Evolutionary conservation across 371 early-diverging fungal genomes (phyloP).

Genomic region (Cokeromyces recurvatus): DNA sequence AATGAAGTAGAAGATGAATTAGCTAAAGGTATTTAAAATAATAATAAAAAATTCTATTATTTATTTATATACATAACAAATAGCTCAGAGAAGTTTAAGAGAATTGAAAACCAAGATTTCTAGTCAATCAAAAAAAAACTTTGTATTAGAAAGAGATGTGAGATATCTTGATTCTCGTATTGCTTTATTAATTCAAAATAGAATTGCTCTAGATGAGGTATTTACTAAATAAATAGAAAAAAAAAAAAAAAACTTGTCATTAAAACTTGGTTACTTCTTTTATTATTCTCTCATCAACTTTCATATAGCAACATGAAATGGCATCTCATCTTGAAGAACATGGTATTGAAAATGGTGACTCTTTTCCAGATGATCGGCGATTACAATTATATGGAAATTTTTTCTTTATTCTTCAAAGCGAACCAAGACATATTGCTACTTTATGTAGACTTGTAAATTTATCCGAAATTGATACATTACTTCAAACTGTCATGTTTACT

Average conservation of each 20-base stretch:
- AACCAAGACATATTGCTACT: slow-evolving; percentile 88
- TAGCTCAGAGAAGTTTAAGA: slow-evolving; percentile 80
- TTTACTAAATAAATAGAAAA: too few relatives aligned
- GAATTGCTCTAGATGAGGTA: slow-evolving; percentile 86
- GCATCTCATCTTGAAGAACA: slow-evolving; percentile 73
- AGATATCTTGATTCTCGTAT: slow-evolving; percentile 91
- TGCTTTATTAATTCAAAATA: slow-evolving; percentile 89
- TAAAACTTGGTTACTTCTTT: too few relatives aligned
- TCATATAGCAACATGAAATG: slow-evolving; percentile 69
- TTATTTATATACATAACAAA: slow-evolving; percentile 1
- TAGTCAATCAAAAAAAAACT: slow-evolving; percentile 92
- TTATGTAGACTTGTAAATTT: slow-evolving; percentile 79
- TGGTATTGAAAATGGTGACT: slow-evolving; percentile 62
- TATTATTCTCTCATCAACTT: too few relatives aligned
- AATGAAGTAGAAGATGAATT: slow-evolving; percentile 94
- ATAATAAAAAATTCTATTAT: neutral
- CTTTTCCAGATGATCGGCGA: slow-evolving; percentile 80
- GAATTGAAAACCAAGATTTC: slow-evolving; percentile 90
- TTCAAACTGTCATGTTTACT: slow-evolving; percentile 95
- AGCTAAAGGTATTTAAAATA: slow-evolving; percentile 45
- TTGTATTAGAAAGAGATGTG: slow-evolving; percentile 90
- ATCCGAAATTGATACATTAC: slow-evolving; percentile 84
- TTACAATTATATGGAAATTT: slow-evolving; percentile 87
- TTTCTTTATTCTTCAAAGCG: slow-evolving; percentile 90
- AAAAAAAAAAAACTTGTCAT: too few relatives aligned